Percentiles rank a stretch among this genome's conserved stretches.
Conservation (phyloP, 192 early-diverging fungal species). For the Chytriomyces confervae region DNA sequence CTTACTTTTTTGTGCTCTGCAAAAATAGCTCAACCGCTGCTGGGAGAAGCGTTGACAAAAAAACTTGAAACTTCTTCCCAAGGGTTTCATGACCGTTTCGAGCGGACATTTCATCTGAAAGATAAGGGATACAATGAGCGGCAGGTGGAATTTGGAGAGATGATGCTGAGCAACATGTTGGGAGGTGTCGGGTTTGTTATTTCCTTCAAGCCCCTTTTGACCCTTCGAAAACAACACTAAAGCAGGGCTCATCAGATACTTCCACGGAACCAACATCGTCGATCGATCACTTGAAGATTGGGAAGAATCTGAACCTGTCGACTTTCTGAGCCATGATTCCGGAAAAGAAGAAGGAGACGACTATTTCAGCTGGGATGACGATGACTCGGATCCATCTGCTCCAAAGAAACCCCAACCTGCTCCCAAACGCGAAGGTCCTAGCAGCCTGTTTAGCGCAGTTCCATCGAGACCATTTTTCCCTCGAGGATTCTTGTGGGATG, state of each 20-base stretch:
- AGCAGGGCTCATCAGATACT: constrained; percentile 50
- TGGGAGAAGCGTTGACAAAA: constrained; percentile 43
- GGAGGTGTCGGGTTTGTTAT: constrained; percentile 81
- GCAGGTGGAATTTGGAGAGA: constrained; percentile 75
- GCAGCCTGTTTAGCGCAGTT: constrained; percentile 77
- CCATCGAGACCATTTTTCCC: constrained; percentile 95
- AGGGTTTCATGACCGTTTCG: constrained; percentile 78
- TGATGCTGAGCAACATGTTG: constrained; percentile 79
- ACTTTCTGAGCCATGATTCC: constrained; percentile 59
- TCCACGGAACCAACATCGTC: constrained; percentile 77
- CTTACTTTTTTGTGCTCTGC: background rate
- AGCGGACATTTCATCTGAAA: constrained; percentile 68
- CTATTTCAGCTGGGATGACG: constrained; percentile 45
- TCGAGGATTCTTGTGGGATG: constrained; percentile 94
- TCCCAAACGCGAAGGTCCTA: constrained; percentile 68
- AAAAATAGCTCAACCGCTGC: background rate
- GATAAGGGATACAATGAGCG: constrained; percentile 66
- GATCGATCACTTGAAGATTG: constrained; percentile 72
- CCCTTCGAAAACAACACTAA: background rate
- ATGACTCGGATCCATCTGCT: background rate
- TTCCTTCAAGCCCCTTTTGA: background rate
- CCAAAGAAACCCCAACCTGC: constrained; percentile 42
- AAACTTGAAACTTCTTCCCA: constrained; percentile 40
- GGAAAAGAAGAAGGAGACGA: constrained; percentile 64
- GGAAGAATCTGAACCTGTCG: constrained; percentile 60